Conservation (phyloP, 495 filamentous ascomycete genomes). For the Cercophora samala region DNA sequence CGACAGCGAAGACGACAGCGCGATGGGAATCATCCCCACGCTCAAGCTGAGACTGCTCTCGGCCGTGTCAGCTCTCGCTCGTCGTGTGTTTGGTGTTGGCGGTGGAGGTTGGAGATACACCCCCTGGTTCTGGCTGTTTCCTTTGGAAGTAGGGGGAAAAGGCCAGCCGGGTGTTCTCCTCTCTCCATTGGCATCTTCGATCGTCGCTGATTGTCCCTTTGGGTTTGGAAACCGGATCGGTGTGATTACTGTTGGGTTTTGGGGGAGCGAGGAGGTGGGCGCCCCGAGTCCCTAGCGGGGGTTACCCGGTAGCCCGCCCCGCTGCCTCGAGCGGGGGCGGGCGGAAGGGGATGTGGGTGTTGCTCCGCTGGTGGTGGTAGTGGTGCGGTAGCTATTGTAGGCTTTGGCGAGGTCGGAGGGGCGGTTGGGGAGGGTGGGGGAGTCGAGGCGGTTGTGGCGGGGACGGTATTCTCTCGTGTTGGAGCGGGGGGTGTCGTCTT, state of each 20-base stretch:
- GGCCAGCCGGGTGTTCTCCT: not conserved
- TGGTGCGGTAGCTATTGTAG: not conserved
- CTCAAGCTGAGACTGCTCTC: not conserved
- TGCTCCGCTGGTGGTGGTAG: too few relatives aligned
- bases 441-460: not conserved
- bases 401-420: not conserved
- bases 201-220: not conserved
- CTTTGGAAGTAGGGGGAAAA: not conserved
- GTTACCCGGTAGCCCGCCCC: not conserved
- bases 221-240: not conserved
- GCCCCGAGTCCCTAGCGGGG: conserved; percentile 16
- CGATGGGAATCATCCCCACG: conserved; percentile 12
- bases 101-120: not conserved
- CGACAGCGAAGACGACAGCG: conserved; percentile 7
- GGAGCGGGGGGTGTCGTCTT: not conserved
- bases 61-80: not conserved
- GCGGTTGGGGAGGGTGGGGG: not conserved
- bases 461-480: not conserved
- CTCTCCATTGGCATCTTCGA: not conserved
- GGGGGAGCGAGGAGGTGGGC: not conserved
- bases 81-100: not conserved
- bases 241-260: not conserved
- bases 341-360: not conserved
- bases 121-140: not conserved
- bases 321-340: not conserved